A percentile compares a stretch with the other conserved stretches of the same genome.
phyloP scores from a whole-genome alignment of 345 rosid genomes.

The Punica granatum region DNA sequence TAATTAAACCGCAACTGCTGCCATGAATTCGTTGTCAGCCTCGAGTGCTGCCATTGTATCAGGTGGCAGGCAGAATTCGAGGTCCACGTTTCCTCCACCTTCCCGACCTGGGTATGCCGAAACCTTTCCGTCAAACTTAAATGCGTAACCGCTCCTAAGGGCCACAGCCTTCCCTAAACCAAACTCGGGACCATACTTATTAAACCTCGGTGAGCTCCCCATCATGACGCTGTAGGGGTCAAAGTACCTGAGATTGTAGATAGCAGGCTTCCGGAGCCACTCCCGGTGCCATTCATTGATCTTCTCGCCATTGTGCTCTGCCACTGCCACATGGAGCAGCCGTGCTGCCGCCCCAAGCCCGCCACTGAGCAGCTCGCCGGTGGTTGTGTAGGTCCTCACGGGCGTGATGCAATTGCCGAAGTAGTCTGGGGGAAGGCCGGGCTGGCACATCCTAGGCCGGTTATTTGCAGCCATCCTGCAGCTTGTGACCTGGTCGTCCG shows the following conservation, averaged over 20 bases:
- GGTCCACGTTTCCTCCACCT: constrained; percentile 61
- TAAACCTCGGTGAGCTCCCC: constrained; percentile 81
- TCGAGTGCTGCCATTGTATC: constrained; percentile 30
- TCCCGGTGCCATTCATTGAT: constrained; percentile 25
- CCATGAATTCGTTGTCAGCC: constrained; percentile 8
- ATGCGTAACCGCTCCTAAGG: constrained; percentile 58
- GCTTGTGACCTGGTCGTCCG: constrained; percentile 26
- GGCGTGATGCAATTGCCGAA: constrained; percentile 54
- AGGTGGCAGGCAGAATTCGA: constrained; percentile 60
- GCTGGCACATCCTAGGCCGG: constrained; percentile 50
- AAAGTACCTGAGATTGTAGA: constrained; percentile 32
- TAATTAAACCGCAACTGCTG: not conserved
- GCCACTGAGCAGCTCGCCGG: constrained; percentile 45
- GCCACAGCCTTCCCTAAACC: constrained; percentile 75
- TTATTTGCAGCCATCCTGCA: constrained; percentile 46
- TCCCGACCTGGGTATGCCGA: constrained; percentile 50
- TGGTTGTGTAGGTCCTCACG: constrained; percentile 25
- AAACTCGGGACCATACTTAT: constrained; percentile 68
- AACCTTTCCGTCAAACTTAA: constrained; percentile 73
- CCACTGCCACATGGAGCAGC: constrained; percentile 42
- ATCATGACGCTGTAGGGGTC: constrained; percentile 55
- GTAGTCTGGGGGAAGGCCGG: constrained; percentile 30
- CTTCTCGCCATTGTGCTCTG: constrained; percentile 28
- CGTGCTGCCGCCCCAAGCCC: constrained; percentile 65
- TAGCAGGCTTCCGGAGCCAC: constrained; percentile 40